Base-by-base conservation (phyloP, 176 grass and related monocot genomes). In the Raddia distichophylla region DNA sequence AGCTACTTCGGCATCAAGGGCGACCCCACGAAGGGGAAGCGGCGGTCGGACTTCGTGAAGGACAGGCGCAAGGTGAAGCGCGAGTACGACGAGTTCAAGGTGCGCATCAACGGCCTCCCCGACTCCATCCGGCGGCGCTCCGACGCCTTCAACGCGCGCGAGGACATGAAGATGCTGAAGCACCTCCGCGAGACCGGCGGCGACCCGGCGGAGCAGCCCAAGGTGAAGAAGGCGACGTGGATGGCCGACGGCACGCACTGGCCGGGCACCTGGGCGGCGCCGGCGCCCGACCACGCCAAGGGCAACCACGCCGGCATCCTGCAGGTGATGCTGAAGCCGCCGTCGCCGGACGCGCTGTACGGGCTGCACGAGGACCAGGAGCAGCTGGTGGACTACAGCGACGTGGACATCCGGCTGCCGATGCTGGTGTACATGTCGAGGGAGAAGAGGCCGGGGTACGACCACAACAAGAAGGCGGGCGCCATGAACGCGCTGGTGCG, bases 381-480 rank as follows among this genome's bases (percentile, higher is more conserved):
- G 13, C 84, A 94, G 74, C 66, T 89, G 34, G 80, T 98, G 15
- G 93, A 98, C 88, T 95, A 88, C 85, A 95, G 90, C 5, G 93
- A 91, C 55, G 90, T 98, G 44, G 96, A 98, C 88, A 95, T 91
- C 55, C 88, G 93, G 3, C 72, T 98, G 18, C 92, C 92, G 11
- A 98, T 98, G 90, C 42, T 98, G 55, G 95, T 98, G 3, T 98
- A 98, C 64, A 83, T 98, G 74, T 98, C 95, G 0, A 69, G 95
- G 5, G 95, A 98, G 86, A 98, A 98, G 84, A 67, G 92, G 0
- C 88, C 84, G 2, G 95, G 95, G 0, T 98, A 98, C 82, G 95
- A 98, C 85, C 95, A 98, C 88, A 98, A 98, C 83, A 98, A 98
- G 88, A 98, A 98, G 77, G 95, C 95, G 1, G 95, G 95, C 13